A percentile compares a stretch with the other conserved stretches of the same genome.
Conservation (phyloP, 2,329 filamentous ascomycete species). For the Alternaria angustiovoidea region DNA sequence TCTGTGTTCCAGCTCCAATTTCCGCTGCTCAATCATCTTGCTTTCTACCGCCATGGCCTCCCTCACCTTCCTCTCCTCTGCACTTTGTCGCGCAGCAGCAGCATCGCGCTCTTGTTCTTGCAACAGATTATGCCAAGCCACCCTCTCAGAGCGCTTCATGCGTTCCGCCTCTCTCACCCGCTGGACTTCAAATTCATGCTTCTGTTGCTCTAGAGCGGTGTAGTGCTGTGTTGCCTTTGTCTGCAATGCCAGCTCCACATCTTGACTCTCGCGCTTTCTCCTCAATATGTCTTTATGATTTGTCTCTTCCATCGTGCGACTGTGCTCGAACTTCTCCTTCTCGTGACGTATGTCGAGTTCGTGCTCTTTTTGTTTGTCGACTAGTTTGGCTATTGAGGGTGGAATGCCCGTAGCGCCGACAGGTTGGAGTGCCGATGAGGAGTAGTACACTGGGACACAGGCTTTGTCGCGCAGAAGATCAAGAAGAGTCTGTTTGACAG, state of each 20-base stretch:
- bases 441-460: constrained; percentile 45
- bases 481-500: constrained; percentile 31
- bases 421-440: constrained; percentile 48
- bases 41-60: constrained; percentile 27
- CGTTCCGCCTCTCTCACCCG: constrained; percentile 42
- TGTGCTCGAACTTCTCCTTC: constrained; percentile 38
- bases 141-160: constrained; percentile 43
- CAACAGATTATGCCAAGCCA: constrained; percentile 39
- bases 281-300: constrained; percentile 39
- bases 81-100: constrained; percentile 25
- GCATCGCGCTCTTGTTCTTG: constrained; percentile 43
- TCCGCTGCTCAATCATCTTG: constrained; percentile 33
- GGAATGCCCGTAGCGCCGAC: constrained; percentile 48
- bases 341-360: constrained; percentile 38
- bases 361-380: constrained; percentile 44
- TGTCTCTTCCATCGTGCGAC: constrained; percentile 39
- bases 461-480: constrained; percentile 46
- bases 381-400: constrained; percentile 35
- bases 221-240: constrained; percentile 28
- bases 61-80: constrained; percentile 35
- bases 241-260: constrained; percentile 35
- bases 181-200: constrained; percentile 44
- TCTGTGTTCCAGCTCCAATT: constrained; percentile 39
- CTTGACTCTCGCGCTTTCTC: constrained; percentile 38
- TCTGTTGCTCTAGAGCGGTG: constrained; percentile 36